Percentiles rank a stretch among this genome's conserved stretches.
Evolutionary conservation across 148 eudicot species (phyloP).

Genomic region (Nepenthes mirabilis): DNA sequence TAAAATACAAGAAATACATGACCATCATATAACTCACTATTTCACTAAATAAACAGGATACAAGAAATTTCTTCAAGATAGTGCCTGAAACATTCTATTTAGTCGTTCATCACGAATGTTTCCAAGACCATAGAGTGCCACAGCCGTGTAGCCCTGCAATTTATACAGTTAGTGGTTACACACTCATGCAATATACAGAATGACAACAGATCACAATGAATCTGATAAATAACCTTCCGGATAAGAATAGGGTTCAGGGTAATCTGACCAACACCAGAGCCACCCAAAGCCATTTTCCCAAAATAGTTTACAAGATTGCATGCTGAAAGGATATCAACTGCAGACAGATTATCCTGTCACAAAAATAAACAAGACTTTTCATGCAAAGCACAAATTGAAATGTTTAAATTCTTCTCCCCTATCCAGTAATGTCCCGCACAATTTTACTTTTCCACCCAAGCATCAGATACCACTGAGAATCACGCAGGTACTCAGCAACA

Average conservation of each 20-base stretch:
- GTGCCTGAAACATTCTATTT: conserved; percentile 98
- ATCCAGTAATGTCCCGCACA: no score
- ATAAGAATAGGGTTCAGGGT: conserved; percentile 78
- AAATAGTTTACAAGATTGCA: conserved; percentile 98
- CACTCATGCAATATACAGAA: not conserved
- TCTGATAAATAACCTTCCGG: conserved; percentile 50
- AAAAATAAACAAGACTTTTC: conserved; percentile 4
- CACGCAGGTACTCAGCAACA: no score
- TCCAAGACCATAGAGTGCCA: conserved; percentile 96
- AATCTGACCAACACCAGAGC: conserved; percentile 98
- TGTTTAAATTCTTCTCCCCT: not conserved
- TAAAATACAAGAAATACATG: not conserved
- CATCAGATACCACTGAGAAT: no score
- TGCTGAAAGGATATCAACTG: conserved; percentile 93
- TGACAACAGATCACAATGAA: conserved; percentile 1
- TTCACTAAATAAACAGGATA: not conserved
- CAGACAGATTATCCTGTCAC: conserved; percentile 95
- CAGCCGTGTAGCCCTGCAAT: conserved; percentile 74
- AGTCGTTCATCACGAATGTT: conserved; percentile 97
- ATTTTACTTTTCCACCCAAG: no score
- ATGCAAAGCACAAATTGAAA: not conserved
- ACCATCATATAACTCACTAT: not conserved
- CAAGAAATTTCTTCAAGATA: not conserved
- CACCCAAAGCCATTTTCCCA: conserved; percentile 96
- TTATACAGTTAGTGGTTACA: conserved; percentile 5